Evolutionary conservation across 169 alveolate species (phyloP), one percentile per base, ranked within the genome.

Genomic region (Plasmodium knowlesi): DNA sequence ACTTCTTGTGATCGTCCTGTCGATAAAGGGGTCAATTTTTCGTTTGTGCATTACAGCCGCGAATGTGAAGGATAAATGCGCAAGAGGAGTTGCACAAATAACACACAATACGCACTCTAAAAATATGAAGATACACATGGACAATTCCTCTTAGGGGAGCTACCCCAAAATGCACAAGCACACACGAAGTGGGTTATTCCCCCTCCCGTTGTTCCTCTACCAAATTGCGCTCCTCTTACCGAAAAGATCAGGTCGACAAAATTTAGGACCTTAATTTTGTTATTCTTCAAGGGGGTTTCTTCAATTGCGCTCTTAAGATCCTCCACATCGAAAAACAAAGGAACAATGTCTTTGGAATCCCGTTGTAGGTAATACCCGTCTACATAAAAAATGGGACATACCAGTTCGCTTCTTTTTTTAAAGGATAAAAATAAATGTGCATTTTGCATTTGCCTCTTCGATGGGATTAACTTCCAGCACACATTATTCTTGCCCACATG

Each of bases 291-390:
- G 22, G 41, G 30, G 2, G 30, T 39, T 9, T 88, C 30, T 61
- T 78, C 82, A 61, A 79, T 61, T 0, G 90, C 70, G 6, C 46
- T 41, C 57, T 80, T 88, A 32, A 88, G 79, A 88, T 88, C 94
- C 72, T 88, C 94, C 9, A 88, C 19, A 71, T 88, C 94, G 53
- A 88, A 88, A 79, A 88, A 88, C 43, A 88, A 61, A 39, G 94
- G 94, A 4, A 67, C 50, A 19, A 88, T 88, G 50, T 76, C 71
- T 22, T 22, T 61, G 46, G 83, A 19, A 78, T 88, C 90, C 37
- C 54, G 39, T 34, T 41, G 88, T 14, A 88, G 37, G 50, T 79
- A 88, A 41, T 78, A 88, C 19, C 82, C 82, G n/a, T 88, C 94
- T 78, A 43, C 70, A 79, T 88, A 88, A 88, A 88, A 88, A 73